Base-by-base conservation (phyloP, 768 basidiomycete species). In the Rhizopogon roseolus region DNA sequence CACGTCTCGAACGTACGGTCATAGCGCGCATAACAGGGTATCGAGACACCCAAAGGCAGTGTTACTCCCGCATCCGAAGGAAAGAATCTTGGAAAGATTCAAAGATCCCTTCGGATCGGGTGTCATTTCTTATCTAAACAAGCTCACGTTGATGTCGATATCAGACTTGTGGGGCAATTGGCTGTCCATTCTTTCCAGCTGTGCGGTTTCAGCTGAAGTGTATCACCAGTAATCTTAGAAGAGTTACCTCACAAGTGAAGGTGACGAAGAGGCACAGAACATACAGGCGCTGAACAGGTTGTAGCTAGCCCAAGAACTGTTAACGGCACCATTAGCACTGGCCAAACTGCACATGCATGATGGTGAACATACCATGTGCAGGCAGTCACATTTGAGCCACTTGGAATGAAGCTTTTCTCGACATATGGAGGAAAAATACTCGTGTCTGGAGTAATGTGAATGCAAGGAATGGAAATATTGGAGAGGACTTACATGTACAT, bases 231-330 rank as follows among this genome's bases (percentile, higher is more conserved):
- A 9, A 41, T 22, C 4, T 14, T 8, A 9, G 25, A 41, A 40
- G 13, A 5, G 17, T 40, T 52, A 67, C 66, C 60, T 63, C 28
- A 50, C 29, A 25, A 54, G 58, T 11, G 51, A 36, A 41, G 37
- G 4, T 4, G 48, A 59, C 41, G 5, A 36, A 58, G n/a, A 42
- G 5, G 34, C 65, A 69, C 32, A 49, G 52, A 16, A 60, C 58
- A 13, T 52, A 19, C 66, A 67, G 16, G 63, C 66, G 11, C 66
- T 69, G 41, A 69, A 9, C 10, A 67, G 50, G 46, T 67, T 67
- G 42, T 69, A 67, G 29, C 57, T 55, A 13, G 67, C 65, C 66
- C 67, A 67, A 14, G 60, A 67, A 37, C 67, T 67, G 41, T 27
- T 22, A 2, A 48, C 14, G 19, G 22, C 32, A 4, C 5, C 14